Conservation (phyloP, 2,329 filamentous ascomycete species). For the Trichoderma harzianum region DNA sequence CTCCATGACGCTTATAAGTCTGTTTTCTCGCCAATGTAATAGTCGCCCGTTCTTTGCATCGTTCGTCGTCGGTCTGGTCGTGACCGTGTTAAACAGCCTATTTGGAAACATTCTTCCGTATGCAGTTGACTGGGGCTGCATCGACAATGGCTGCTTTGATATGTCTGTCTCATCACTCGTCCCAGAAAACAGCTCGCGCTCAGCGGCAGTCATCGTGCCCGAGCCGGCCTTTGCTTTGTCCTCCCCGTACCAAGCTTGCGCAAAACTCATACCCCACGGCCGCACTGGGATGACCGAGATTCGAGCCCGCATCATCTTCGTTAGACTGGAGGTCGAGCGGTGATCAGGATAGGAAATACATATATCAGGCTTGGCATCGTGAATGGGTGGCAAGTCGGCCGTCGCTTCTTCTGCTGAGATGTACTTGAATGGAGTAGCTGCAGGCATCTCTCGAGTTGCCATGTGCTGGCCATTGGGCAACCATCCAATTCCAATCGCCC, state of each 20-base stretch:
- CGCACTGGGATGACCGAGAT: slow-evolving; percentile 57
- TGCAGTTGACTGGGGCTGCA: slow-evolving; percentile 39
- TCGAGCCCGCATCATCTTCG: slow-evolving; percentile 40
- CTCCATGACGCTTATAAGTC: slow-evolving; percentile 64
- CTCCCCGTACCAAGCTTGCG: slow-evolving; percentile 41
- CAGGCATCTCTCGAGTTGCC: slow-evolving; percentile 42
- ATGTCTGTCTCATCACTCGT: neutral
- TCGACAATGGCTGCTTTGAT: slow-evolving; percentile 22
- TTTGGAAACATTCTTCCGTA: slow-evolving; percentile 54
- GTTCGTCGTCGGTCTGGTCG: slow-evolving; percentile 47
- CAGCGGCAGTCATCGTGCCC: slow-evolving; percentile 37
- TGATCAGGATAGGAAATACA: slow-evolving; percentile 70
- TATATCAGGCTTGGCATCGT: slow-evolving; percentile 57
- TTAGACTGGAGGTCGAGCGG: slow-evolving; percentile 44
- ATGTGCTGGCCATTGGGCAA: slow-evolving; percentile 60
- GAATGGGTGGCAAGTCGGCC: slow-evolving; percentile 58
- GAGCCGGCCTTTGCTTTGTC: slow-evolving; percentile 23
- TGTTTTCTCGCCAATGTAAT: slow-evolving; percentile 64
- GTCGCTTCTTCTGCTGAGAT: slow-evolving; percentile 53
- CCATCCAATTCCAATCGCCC: slow-evolving; percentile 47
- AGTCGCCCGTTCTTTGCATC: slow-evolving; percentile 54
- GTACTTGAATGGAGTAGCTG: slow-evolving; percentile 57
- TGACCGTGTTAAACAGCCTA: slow-evolving; percentile 59
- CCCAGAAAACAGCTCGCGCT: slow-evolving; percentile 39
- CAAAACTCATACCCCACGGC: slow-evolving; percentile 54